These are phyloP conservation scores for Camellia sinensis DNA, from an alignment of 148 eudicot genomes.

Conservation along the genomic window DNA sequence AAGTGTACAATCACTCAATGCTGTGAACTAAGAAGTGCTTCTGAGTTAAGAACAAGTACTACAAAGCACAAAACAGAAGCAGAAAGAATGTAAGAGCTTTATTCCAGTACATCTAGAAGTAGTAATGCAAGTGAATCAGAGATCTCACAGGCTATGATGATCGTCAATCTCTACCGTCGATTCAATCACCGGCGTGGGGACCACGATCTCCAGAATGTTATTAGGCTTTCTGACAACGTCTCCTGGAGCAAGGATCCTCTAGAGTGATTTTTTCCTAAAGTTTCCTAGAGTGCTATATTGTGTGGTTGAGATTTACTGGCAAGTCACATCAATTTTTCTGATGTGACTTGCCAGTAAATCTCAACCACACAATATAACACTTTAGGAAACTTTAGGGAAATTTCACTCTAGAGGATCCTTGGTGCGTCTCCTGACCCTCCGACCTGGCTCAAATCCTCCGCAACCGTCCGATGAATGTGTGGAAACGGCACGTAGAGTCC, in stretches of 20 bases:
- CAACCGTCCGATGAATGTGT: not conserved
- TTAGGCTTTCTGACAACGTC: not conserved
- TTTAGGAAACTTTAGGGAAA: no score
- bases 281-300: no score
- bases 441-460: not conserved
- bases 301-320: no score
- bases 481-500: slow-evolving; percentile 26
- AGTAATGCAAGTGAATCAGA: not conserved
- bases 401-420: no score
- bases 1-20: not conserved
- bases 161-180: not conserved
- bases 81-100: not conserved
- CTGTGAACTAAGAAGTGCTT: no score
- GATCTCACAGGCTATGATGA: not conserved
- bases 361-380: no score
- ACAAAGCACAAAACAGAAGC: not conserved
- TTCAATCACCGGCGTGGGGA: not conserved
- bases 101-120: not conserved
- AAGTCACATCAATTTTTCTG: no score
- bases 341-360: no score
- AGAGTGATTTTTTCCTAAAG: no score
- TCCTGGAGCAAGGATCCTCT: no score
- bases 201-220: not conserved
- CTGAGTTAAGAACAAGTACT: no score
- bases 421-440: not conserved